phyloP scores from a whole-genome alignment of 1,284 basidiomycete species.

The Melampsora americana region DNA sequence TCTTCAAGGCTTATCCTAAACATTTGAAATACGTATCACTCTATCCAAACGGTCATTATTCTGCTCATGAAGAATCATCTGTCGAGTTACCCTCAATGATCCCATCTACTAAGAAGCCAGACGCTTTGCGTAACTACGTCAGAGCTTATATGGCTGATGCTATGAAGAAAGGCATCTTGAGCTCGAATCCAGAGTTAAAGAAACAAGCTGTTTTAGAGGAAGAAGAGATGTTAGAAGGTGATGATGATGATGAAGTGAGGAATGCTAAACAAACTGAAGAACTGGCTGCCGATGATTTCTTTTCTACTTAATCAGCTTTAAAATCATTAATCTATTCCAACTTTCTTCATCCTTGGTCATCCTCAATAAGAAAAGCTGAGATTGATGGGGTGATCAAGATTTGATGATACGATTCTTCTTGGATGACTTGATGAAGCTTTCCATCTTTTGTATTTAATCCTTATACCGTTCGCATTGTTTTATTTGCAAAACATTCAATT shows the following conservation, averaged over 20 bases:
- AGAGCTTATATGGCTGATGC: slow-evolving; percentile 15
- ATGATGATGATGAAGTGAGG: background rate
- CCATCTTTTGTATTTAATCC: no score
- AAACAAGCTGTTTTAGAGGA: background rate
- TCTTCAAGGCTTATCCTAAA: slow-evolving; percentile 35
- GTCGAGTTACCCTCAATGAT: slow-evolving; percentile 6
- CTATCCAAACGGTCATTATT: slow-evolving; percentile 31
- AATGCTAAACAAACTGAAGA: slow-evolving; percentile 5
- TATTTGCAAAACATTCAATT: no score
- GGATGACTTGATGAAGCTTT: no score
- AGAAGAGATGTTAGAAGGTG: background rate
- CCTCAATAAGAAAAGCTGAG: no score
- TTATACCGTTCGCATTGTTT: no score
- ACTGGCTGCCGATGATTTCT: slow-evolving; percentile 4
- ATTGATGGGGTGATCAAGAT: no score
- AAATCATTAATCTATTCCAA: no score
- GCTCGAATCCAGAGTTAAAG: slow-evolving; percentile 10
- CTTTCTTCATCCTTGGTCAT: no score
- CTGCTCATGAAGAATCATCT: slow-evolving; percentile 8
- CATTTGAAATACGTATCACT: slow-evolving; percentile 44
- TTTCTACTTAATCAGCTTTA: background rate
- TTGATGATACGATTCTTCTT: no score
- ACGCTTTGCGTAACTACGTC: slow-evolving; percentile 30
- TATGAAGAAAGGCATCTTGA: slow-evolving; percentile 31
- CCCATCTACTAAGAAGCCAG: slow-evolving; percentile 34